Conservation (phyloP, 2,329 filamentous ascomycete species). For the Hymenoscyphus repandus region DNA sequence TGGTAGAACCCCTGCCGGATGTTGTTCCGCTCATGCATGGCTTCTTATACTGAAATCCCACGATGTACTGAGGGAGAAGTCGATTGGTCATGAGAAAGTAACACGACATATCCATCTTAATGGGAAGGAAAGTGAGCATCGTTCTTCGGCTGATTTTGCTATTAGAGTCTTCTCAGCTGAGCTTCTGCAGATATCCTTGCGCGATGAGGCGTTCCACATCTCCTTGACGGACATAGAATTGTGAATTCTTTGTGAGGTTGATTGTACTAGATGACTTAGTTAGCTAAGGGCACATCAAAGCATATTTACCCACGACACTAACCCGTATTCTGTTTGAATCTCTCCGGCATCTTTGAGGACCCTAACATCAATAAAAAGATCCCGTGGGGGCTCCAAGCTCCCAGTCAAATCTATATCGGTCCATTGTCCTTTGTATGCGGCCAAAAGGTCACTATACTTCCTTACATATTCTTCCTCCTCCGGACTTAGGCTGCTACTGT, state of each 20-base stretch:
- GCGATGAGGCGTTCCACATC: slow-evolving; percentile 93
- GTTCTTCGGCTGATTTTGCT: background rate
- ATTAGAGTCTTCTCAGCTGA: slow-evolving; percentile 54
- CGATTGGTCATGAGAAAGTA: background rate
- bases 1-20: background rate
- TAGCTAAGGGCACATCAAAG: background rate
- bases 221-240: slow-evolving; percentile 93
- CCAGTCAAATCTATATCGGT: slow-evolving; percentile 96
- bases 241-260: slow-evolving; percentile 94
- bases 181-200: slow-evolving; percentile 88
- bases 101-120: background rate
- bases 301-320: slow-evolving; percentile 34
- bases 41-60: background rate
- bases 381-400: slow-evolving; percentile 85
- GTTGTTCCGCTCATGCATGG: background rate
- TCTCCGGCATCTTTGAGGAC: slow-evolving; percentile 96
- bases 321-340: slow-evolving; percentile 99
- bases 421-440: slow-evolving; percentile 98
- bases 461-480: slow-evolving; percentile 96
- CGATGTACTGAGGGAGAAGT: background rate
- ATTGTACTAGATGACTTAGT: slow-evolving; percentile 60
- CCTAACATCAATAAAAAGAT: slow-evolving; percentile 94
- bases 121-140: background rate
- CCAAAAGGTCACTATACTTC: slow-evolving; percentile 84
- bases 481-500: slow-evolving; percentile 76